Evolutionary conservation across 306 rosid species (phyloP).

Genomic region (Cucurbita argyrosperma): DNA sequence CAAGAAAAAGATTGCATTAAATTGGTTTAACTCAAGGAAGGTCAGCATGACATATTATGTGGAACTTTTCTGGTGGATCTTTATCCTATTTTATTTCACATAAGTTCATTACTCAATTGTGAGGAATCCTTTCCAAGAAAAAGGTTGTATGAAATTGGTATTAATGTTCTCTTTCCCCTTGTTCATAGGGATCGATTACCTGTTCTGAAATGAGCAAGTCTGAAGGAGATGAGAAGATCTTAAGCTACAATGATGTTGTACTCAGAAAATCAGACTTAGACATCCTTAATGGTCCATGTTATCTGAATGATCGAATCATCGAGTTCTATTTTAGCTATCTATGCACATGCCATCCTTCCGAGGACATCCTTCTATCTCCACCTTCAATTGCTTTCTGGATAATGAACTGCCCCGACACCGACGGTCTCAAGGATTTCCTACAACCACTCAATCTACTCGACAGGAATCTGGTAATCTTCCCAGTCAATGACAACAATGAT

Average conservation of each 20-base stretch:
- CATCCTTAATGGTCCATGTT: conserved; percentile 60
- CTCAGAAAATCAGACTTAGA: conserved; percentile 64
- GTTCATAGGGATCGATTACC: neutral
- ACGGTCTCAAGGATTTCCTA: conserved; percentile 42
- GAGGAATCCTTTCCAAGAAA: neutral
- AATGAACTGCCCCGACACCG: conserved; percentile 38
- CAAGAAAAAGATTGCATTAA: neutral
- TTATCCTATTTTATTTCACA: neutral
- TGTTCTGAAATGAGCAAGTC: conserved; percentile 2
- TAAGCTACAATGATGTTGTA: conserved; percentile 79
- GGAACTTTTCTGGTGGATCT: neutral
- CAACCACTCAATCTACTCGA: conserved; percentile 54
- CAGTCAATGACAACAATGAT: conserved; percentile 63
- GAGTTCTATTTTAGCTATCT: conserved; percentile 72
- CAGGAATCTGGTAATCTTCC: conserved; percentile 50
- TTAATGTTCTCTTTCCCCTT: neutral
- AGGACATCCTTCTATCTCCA: conserved; percentile 48
- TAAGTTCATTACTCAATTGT: neutral
- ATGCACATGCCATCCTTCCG: conserved; percentile 28
- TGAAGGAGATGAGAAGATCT: conserved; percentile 50
- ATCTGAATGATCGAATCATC: conserved; percentile 64
- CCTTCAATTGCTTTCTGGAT: conserved; percentile 86
- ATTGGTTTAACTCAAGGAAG: neutral
- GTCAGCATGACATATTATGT: too few species aligned
- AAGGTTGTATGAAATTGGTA: neutral